A percentile compares a stretch with the other conserved stretches of the same genome.
Conservation (phyloP, 352 stramenopile species). For the Thraustochytrium sp. region DNA sequence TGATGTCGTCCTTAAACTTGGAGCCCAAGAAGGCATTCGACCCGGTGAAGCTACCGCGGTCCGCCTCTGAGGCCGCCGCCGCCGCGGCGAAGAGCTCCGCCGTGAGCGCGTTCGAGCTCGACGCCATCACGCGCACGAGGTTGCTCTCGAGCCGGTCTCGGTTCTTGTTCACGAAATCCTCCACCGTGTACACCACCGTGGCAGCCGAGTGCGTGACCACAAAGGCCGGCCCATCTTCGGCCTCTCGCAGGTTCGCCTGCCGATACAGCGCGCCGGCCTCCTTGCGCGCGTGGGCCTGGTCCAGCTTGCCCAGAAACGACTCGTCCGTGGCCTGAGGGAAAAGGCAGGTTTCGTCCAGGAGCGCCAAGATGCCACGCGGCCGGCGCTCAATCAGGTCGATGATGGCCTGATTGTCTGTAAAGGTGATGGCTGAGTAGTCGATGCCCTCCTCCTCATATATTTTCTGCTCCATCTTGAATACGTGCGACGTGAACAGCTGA, state of each 20-base stretch:
- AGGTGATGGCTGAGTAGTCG: constrained; percentile 57
- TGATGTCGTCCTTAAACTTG: constrained; percentile 85
- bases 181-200: constrained; percentile 83
- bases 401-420: constrained; percentile 71
- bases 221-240: constrained; percentile 60
- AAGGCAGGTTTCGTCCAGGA: constrained; percentile 78
- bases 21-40: constrained; percentile 53
- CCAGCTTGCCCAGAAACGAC: constrained; percentile 79
- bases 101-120: constrained; percentile 48
- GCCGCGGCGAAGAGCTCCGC: constrained; percentile 54
- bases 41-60: constrained; percentile 69
- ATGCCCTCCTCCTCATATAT: constrained; percentile 69
- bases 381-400: constrained; percentile 75
- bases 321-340: constrained; percentile 71
- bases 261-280: constrained; percentile 27
- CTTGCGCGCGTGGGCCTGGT: constrained; percentile 86
- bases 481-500: constrained; percentile 72
- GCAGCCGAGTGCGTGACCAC: constrained; percentile 91
- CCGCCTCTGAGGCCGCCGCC: constrained; percentile 64
- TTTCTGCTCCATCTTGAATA: constrained; percentile 74
- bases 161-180: constrained; percentile 92
- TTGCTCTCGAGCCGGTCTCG: constrained; percentile 90
- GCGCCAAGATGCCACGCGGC: constrained; percentile 68
- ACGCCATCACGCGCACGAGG: constrained; percentile 50
- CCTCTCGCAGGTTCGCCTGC: constrained; percentile 58